These are phyloP conservation scores for Melaleuca alternifolia DNA, from an alignment of 345 rosid genomes.

Conservation along the genomic window DNA sequence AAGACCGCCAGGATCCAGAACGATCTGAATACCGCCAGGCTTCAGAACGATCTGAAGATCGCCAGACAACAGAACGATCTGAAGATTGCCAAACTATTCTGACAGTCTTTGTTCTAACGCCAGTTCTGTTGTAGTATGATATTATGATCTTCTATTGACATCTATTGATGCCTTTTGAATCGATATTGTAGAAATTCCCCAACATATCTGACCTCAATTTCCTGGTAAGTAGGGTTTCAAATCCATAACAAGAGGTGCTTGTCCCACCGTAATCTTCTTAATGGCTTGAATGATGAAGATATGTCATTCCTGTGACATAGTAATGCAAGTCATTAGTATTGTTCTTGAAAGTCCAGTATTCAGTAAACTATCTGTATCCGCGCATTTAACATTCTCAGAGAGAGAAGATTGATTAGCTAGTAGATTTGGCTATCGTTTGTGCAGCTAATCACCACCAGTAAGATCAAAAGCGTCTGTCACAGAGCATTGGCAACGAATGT, in stretches of 20 bases:
- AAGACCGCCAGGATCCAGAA: too few relatives aligned
- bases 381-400: not conserved
- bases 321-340: not conserved
- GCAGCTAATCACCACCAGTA: constrained; percentile 20
- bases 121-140: too few relatives aligned
- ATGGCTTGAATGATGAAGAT: not conserved
- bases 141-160: too few relatives aligned
- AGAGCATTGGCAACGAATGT: constrained; percentile 6
- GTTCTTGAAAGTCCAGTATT: not conserved
- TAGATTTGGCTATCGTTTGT: not conserved
- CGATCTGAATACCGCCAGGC: too few relatives aligned
- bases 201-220: not conserved
- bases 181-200: too few relatives aligned
- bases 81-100: too few relatives aligned
- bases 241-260: not conserved
- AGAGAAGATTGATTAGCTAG: not conserved
- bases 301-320: not conserved
- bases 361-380: not conserved
- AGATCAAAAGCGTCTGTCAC: constrained; percentile 14
- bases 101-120: too few relatives aligned
- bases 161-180: too few relatives aligned
- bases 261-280: not conserved
- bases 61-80: too few relatives aligned
- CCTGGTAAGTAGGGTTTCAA: not conserved
- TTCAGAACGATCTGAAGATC: too few relatives aligned